Base-by-base conservation (phyloP, 2,329 filamentous ascomycete genomes). In the Phyllosticta citriasiana region DNA sequence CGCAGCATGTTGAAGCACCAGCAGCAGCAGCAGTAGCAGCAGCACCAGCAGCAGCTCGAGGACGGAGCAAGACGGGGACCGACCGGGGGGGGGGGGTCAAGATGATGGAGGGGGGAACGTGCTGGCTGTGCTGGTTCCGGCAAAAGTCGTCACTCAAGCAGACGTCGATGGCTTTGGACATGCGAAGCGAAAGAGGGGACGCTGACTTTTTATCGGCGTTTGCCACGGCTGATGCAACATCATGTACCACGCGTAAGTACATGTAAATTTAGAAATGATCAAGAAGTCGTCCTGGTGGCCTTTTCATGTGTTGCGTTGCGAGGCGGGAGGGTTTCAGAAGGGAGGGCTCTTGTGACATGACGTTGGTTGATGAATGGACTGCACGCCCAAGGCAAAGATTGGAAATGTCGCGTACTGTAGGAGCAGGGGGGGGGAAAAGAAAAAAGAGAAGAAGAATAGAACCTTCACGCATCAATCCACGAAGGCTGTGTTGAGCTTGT, bases 171-270 rank as follows among this genome's bases (percentile, higher is more conserved):
- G 57, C 57, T 59, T 47, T 19, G 40, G n/a, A n/a, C 14, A 47
- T 16, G 9, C 35, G 16, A 40, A 40, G 16, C 35, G 35, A 47
- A 47, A 51, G 57, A 59, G 57, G 52, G 55, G 52, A 54, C n/a
- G 40, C 40, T 25, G 56, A 16, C 24, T 47, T 47, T 27, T 50
- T 24, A 51, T 50, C 57, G 24, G 40, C 33, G 50, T 53, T 60
- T 40, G 59, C 59, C 59, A 57, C 59, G 51, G 59, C 59, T 56
- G 53, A 35, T 55, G 58, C 58, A 35, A 53, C 58, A 53, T 24
- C 35, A n/a, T 4, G 27, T 25, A 12, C 19, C 19, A 22, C 19
- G 19, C 19, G 19, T 22, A 22, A 22, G 19, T 22, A 22, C 19
- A 22, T 22, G 19, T 22, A 22, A 22, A 22, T 22, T 22, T 22